Evolutionary conservation across 202 grass and related monocot species (phyloP), one percentile per base, ranked within the genome.

Genomic region (Carex arenaria): DNA sequence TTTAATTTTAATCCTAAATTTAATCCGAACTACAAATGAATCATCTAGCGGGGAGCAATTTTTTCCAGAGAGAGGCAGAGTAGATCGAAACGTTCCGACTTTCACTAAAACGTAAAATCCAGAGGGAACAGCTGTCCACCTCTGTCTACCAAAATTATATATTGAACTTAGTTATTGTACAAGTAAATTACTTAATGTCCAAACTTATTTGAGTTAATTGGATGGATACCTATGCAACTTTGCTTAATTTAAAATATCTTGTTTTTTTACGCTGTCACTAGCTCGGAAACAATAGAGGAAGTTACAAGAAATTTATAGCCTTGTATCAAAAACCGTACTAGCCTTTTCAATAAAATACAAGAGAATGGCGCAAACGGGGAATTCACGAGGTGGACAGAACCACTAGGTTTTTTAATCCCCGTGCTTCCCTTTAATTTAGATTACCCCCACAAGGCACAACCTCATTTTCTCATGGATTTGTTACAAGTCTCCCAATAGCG

Each of bases 371-470:
- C 43, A 82, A 82, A 52, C 45, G 61, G 23, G 79, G 23, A 7
- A 56, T 66, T 82, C 79, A 82, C 79, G 38, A 67, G 79, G 34
- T 67, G 20, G 56, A 82, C 63, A 82, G 79, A 82, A 66, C 79
- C 79, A 82, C 79, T 47, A 63, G 61, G 17, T 61, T 64, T 82
- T 71, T 43, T 45, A 43, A 71, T 71, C 10, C 6, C 34, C 34
- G 23, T 34, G 67, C 67, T 40, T 9, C 23, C 38, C 47, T 20
- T 74, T 74, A 45, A 43, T 40, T 71, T 74, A 54, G 19, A 74
- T 52, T 74, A 30, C 19, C 70, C 70, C 70, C 70, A 17, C 7
- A 49, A 42, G 1, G 26, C 38, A 61, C 59, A 49, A 42, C 0
- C 43, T 49, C 4, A 74, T 74, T 17, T 49, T 74, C n/a, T 49